phyloP scores from a whole-genome alignment of 2,329 filamentous ascomycete genomes.

The Plectosphaerella plurivora region DNA sequence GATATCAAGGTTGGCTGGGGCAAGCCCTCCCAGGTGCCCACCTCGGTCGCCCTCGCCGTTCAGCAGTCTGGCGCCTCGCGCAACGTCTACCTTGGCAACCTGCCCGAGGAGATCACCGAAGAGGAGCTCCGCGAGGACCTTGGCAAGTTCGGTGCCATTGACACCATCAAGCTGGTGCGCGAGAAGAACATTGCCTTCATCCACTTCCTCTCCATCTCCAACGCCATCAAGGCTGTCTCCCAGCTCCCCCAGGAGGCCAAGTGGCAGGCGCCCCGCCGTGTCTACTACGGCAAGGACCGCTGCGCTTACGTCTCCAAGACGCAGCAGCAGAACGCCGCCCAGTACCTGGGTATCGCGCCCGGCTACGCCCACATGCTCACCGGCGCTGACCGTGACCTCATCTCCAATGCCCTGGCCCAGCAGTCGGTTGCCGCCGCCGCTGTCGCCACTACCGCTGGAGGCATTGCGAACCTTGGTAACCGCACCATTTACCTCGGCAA shows the following conservation, averaged over 20 bases:
- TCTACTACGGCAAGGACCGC: slow-evolving; percentile 98
- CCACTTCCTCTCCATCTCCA: slow-evolving; percentile 94
- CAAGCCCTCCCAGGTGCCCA: slow-evolving; percentile 96
- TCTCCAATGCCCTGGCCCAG: slow-evolving; percentile 92
- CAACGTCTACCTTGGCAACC: slow-evolving; percentile 93
- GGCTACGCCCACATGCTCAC: slow-evolving; percentile 96
- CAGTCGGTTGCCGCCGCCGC: slow-evolving; percentile 96
- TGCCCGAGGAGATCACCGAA: slow-evolving; percentile 84
- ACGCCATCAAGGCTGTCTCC: slow-evolving; percentile 96
- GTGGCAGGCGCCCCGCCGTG: slow-evolving; percentile 91
- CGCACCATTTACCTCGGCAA: slow-evolving; percentile 97
- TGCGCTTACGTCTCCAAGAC: slow-evolving; percentile 99
- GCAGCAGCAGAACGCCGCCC: slow-evolving; percentile 97
- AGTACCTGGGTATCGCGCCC: slow-evolving; percentile 94
- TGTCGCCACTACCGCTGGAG: slow-evolving; percentile 92
- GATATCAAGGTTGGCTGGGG: slow-evolving; percentile 99
- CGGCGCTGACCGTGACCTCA: slow-evolving; percentile 91
- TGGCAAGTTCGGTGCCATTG: slow-evolving; percentile 92
- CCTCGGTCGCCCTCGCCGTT: slow-evolving; percentile 92
- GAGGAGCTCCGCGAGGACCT: slow-evolving; percentile 92
- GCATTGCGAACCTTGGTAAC: slow-evolving; percentile 96
- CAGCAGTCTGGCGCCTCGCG: slow-evolving; percentile 96
- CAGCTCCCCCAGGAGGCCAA: slow-evolving; percentile 94
- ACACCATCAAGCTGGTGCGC: slow-evolving; percentile 94
- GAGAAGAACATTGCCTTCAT: slow-evolving; percentile 98